phyloP scores from a whole-genome alignment of 352 stramenopile genomes.

The Pythium sukuiense region DNA sequence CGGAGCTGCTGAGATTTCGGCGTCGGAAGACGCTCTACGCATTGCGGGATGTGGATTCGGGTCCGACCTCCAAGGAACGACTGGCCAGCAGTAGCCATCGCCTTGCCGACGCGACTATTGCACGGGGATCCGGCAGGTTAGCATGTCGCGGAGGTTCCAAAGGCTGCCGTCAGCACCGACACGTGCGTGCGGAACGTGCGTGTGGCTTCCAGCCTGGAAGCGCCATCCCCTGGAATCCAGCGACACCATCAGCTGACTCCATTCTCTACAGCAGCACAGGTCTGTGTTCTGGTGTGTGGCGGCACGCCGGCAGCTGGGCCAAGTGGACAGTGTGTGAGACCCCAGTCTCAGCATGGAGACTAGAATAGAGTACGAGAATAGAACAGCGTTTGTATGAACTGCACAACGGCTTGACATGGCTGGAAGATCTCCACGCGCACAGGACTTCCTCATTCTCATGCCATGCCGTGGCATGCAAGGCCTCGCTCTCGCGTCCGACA shows the following conservation, averaged over 20 bases:
- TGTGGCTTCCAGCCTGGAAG: background rate
- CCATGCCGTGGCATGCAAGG: no score
- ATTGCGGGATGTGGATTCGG: background rate
- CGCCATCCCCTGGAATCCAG: no score
- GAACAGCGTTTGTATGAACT: background rate
- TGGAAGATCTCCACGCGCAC: background rate
- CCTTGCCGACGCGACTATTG: background rate
- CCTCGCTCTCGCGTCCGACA: no score
- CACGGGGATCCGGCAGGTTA: background rate
- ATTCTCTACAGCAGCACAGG: background rate
- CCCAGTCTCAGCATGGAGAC: no score
- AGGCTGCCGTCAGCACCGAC: background rate
- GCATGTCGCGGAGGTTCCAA: slow-evolving; percentile 3
- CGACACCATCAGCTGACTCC: background rate
- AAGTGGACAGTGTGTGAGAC: background rate
- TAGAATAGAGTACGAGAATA: background rate
- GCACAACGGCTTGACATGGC: background rate
- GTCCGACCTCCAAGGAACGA: background rate
- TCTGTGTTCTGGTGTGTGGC: background rate
- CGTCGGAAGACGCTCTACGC: background rate
- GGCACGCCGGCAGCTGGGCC: background rate
- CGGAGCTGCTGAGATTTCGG: slow-evolving; percentile 1
- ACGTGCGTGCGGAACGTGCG: background rate
- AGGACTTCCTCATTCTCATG: background rate
- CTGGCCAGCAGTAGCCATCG: background rate